Base-by-base conservation (phyloP, 257 asterid genomes). In the Fraxinus pennsylvanica region DNA sequence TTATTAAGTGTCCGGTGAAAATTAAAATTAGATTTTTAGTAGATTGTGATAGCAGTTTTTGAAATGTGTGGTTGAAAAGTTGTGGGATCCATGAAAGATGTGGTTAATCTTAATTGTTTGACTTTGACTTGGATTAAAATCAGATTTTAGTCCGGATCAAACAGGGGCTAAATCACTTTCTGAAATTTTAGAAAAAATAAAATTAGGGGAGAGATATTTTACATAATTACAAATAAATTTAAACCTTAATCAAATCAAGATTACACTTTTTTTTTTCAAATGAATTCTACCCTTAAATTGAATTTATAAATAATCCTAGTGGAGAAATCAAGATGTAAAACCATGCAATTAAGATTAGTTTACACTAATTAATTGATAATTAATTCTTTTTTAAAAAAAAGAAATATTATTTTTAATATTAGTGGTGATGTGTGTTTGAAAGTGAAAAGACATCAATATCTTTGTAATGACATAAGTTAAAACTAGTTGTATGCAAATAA, bases 401-500 rank as follows among this genome's bases (percentile, higher is more conserved):
- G 13, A 8, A 72, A 41, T 22, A 76, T 66, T 76, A 36, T 50
- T 72, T 72, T 0, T 36, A 47, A 29, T 71, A 39, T 57, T 57
- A 59, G 74, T 71, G 33, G 43, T 10, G 45, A 52, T 21, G 57
- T 13, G 38, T 50, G 15, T 21, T 47, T 76, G 8, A 22, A 7
- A 6, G 66, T 57, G 73, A 22, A 54, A 71, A 38, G 17, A 33
- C 54, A 78, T 71, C n/a, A 35, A 32, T 36, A 78, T 80, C 14
- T 25, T 65, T 65, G 35, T 30, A 47, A 22, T 9, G 27, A 43
- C 59, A 47, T 59, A 35, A 22, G 3, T 14, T 72, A 10, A 25
- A 30, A 70, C 38, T 78, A 72, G 73, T 30, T 52, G 65, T 79
- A 76, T 76, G 87, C 61, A 81, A 70, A 83, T 63, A 66, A 86